Conservation (phyloP, 495 filamentous ascomycete genomes). For the Delitschia confertaspora region DNA sequence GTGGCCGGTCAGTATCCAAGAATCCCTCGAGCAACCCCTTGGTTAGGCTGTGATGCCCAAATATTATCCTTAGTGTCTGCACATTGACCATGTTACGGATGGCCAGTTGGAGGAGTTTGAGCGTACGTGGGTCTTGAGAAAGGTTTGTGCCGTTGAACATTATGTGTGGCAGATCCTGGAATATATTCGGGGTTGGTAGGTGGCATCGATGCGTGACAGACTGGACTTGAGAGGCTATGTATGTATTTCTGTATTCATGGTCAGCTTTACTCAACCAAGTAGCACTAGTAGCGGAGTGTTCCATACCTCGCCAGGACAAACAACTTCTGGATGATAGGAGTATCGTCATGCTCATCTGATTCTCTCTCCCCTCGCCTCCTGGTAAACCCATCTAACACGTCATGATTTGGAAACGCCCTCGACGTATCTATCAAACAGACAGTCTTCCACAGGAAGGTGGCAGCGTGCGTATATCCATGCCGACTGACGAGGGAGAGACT, state of each 20-base stretch:
- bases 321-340: constrained; percentile 30
- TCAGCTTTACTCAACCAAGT: neutral
- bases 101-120: constrained; percentile 24
- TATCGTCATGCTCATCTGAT: constrained; percentile 33
- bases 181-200: constrained; percentile 31
- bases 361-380: constrained; percentile 6
- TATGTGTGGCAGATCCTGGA: constrained; percentile 27
- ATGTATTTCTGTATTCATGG: constrained; percentile 18
- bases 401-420: constrained; percentile 5
- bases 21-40: constrained; percentile 27
- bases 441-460: constrained; percentile 24
- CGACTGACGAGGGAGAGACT: constrained; percentile 19
- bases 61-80: constrained; percentile 30
- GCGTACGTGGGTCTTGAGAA: constrained; percentile 24
- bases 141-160: constrained; percentile 27
- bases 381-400: neutral
- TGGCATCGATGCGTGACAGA: constrained; percentile 31
- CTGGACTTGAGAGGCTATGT: constrained; percentile 27
- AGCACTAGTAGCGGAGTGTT: neutral
- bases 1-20: constrained; percentile 22
- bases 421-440: constrained; percentile 27
- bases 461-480: constrained; percentile 17
- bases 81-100: constrained; percentile 29
- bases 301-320: constrained; percentile 27
- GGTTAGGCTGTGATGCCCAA: constrained; percentile 30